Base-by-base conservation (phyloP, 345 rosid species). In the Eucalyptus regnans region DNA sequence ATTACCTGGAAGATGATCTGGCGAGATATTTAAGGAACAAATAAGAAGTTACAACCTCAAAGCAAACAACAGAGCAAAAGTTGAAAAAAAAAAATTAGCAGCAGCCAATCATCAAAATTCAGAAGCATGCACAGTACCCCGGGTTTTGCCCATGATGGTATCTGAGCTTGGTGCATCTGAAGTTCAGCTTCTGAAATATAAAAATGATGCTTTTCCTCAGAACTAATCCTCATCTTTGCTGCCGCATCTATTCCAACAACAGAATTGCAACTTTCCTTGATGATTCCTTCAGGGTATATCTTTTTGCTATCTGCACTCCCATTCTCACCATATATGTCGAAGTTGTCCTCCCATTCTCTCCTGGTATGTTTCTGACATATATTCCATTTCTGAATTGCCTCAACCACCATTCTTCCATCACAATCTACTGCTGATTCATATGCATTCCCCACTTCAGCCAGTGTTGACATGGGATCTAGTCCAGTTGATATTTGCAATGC, bases 151-250 rank as follows among this genome's bases (percentile, higher is more conserved):
- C 98, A 96, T 91, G 95, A 90, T 60, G 93, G 96, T 27, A 52
- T 50, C 71, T 87, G 86, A 86, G 92, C 89, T 87, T 91, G 93
- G 91, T 96, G 94, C 96, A 93, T 95, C 91, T 91, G 96, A 89
- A 95, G 88, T 90, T 97, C 99, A 86, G 98, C 98, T 92, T 96
- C 98, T 33, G 96, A 95, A 76, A 97, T 95, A 90, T 94, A 97
- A 90, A 95, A 50, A 90, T 95, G 94, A 91, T 92, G 94, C 80
- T 93, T 94, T 89, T 96, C 98, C 85, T 93, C 95, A n/a, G 89
- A 86, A 87, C 83, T 90, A 86, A 56, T 86, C 89, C 90, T 91
- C 76, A 86, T 88, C 87, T 91, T 93, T 88, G 91, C 88, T 29
- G 89, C 89, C 27, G 86, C 83, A 76, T 71, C 91, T 64, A 88